A percentile compares a stretch with the other conserved stretches of the same genome.
Evolutionary conservation across 2,329 filamentous ascomycete genomes (phyloP).

Genomic region (Talaromyces sp.): DNA sequence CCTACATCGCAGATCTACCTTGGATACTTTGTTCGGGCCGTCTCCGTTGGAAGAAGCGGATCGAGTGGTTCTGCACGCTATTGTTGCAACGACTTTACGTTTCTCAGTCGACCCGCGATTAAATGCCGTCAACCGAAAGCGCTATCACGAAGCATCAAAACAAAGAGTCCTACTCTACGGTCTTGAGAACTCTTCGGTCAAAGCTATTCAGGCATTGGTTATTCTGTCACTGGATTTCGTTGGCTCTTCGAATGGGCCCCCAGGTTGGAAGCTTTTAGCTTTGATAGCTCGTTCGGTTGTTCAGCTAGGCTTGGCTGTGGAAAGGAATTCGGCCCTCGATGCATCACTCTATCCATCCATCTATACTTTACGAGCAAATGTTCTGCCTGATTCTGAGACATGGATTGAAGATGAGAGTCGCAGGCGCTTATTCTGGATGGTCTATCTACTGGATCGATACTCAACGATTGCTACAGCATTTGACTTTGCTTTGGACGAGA

Average conservation of each 20-base stretch:
- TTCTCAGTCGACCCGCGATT: slow-evolving; percentile 77
- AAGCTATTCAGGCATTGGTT: slow-evolving; percentile 80
- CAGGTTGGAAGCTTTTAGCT: slow-evolving; percentile 88
- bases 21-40: slow-evolving; percentile 78
- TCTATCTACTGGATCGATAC: slow-evolving; percentile 85
- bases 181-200: slow-evolving; percentile 85
- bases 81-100: slow-evolving; percentile 81
- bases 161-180: slow-evolving; percentile 84
- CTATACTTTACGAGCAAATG: slow-evolving; percentile 81
- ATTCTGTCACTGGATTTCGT: slow-evolving; percentile 83
- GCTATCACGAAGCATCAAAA: slow-evolving; percentile 79
- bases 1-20: slow-evolving; percentile 76
- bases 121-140: slow-evolving; percentile 67
- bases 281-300: slow-evolving; percentile 86
- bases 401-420: slow-evolving; percentile 89
- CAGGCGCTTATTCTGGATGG: slow-evolving; percentile 87
- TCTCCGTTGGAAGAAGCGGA: slow-evolving; percentile 76
- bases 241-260: slow-evolving; percentile 83
- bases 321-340: slow-evolving; percentile 74
- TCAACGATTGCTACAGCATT: slow-evolving; percentile 89
- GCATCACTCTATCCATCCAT: slow-evolving; percentile 81
- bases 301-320: slow-evolving; percentile 80
- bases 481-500: slow-evolving; percentile 84
- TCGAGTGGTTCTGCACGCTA: slow-evolving; percentile 78
- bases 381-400: slow-evolving; percentile 76